phyloP scores from a whole-genome alignment of 2,329 filamentous ascomycete genomes.

The Pseudocercospora musae region DNA sequence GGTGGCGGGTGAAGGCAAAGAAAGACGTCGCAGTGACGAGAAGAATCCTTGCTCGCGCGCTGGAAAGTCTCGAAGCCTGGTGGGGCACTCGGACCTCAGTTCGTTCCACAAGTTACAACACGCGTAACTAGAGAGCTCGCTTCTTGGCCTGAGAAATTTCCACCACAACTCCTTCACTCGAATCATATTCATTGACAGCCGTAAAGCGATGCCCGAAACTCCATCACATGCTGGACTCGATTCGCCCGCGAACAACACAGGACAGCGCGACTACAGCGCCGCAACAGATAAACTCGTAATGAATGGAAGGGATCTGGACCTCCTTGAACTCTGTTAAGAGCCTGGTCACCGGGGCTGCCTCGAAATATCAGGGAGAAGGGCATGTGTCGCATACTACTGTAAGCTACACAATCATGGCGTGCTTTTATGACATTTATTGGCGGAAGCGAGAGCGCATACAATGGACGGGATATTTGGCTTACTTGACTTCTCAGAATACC shows the following conservation, averaged over 20 bases:
- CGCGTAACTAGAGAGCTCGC: background rate
- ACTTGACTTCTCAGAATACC: background rate
- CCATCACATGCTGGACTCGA: too few species aligned
- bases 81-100: slow-evolving; percentile 4
- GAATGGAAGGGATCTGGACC: background rate
- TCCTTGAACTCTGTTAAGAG: background rate
- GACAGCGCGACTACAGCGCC: background rate
- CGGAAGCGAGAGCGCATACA: background rate
- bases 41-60: background rate
- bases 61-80: background rate
- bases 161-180: background rate
- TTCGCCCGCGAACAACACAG: too few species aligned
- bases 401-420: background rate
- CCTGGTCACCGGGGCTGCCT: background rate
- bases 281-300: background rate
- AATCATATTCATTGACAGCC: background rate
- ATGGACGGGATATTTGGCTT: background rate
- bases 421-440: background rate
- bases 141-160: background rate
- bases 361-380: background rate
- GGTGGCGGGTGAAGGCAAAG: background rate
- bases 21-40: background rate
- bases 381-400: background rate
- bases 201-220: too few species aligned
- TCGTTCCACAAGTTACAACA: background rate